A percentile compares a stretch with the other conserved stretches of the same genome.
Evolutionary conservation across 176 grass and related monocot genomes (phyloP).

Genomic region (Musa itinerans): DNA sequence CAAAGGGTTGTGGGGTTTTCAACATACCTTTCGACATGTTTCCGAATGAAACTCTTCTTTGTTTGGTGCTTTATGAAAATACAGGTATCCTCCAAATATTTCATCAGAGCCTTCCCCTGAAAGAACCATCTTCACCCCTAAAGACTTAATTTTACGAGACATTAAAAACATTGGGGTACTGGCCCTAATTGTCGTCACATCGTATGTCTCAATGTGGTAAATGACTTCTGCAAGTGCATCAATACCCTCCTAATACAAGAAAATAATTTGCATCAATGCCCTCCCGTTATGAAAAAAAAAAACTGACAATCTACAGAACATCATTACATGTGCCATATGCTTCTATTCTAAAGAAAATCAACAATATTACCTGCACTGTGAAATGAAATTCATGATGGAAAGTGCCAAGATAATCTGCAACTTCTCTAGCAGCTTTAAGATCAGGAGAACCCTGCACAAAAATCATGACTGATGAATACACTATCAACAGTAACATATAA

Average conservation of each 20-base stretch:
- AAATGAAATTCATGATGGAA: constrained; percentile 90
- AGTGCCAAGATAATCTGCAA: constrained; percentile 90
- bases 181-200: constrained; percentile 87
- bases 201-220: constrained; percentile 83
- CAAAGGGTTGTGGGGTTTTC: neutral
- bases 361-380: constrained; percentile 72
- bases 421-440: constrained; percentile 95
- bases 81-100: constrained; percentile 96
- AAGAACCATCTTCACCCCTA: constrained; percentile 98
- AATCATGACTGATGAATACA: constrained; percentile 7
- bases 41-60: constrained; percentile 94
- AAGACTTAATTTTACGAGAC: constrained; percentile 96
- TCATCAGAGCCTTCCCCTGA: constrained; percentile 97
- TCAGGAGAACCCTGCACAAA: constrained; percentile 82
- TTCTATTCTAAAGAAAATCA: neutral
- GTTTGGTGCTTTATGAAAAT: constrained; percentile 98
- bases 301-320: neutral
- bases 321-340: neutral
- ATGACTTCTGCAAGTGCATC: constrained; percentile 96
- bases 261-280: neutral
- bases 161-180: constrained; percentile 99
- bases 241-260: constrained; percentile 74
- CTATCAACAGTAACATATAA: neutral
- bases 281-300: neutral
- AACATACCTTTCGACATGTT: constrained; percentile 78